Conservation (phyloP, 129 eudicot species). For the Centella asiatica region DNA sequence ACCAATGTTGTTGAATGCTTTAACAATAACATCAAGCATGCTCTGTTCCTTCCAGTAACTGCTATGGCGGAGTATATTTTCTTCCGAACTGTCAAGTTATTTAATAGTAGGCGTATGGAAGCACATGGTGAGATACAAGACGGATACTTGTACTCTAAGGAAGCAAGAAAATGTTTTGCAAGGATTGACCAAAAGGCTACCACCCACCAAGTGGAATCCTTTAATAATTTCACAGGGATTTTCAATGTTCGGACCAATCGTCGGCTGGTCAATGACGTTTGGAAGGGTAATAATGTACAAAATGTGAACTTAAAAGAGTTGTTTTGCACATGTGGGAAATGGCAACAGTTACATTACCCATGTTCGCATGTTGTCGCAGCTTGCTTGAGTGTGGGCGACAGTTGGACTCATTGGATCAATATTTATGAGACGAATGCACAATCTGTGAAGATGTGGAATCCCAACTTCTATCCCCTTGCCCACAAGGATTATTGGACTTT, state of each 20-base stretch:
- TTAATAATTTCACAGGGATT: neutral
- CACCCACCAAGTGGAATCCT: neutral
- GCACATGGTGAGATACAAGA: neutral
- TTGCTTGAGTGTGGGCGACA: neutral
- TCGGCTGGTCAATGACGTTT: neutral
- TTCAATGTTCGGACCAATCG: neutral
- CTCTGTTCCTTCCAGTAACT: neutral
- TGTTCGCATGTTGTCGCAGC: neutral
- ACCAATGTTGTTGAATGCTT: neutral
- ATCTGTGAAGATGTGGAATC: neutral
- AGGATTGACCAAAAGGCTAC: neutral
- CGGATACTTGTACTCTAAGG: neutral
- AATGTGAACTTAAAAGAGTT: neutral
- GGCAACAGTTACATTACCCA: neutral
- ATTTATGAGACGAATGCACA: neutral
- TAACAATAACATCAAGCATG: neutral
- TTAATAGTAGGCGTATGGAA: neutral
- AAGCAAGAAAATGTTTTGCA: neutral
- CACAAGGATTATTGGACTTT: neutral
- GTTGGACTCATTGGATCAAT: neutral
- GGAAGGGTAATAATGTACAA: neutral
- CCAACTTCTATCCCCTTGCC: neutral
- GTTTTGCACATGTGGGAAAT: neutral
- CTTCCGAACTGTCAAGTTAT: neutral
- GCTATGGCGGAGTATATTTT: neutral